A percentile compares a stretch with the other conserved stretches of the same genome.
Evolutionary conservation across 805 yeast genomes (phyloP).

Genomic region (Lipomyces lipofer): DNA sequence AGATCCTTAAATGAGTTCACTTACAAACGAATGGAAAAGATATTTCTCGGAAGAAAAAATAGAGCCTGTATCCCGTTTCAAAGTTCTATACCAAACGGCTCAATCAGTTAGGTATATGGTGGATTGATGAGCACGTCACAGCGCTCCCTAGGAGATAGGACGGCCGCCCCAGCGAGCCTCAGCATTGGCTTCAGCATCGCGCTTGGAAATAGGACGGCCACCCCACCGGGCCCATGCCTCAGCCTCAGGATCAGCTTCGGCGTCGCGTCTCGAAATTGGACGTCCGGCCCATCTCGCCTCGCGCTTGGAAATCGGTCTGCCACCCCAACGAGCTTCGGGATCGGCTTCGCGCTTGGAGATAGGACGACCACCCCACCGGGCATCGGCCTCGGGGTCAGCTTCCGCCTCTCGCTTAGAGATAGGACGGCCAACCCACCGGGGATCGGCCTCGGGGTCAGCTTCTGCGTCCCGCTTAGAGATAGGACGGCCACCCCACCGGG

Average conservation of each 20-base stretch:
- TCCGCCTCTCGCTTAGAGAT: conserved; percentile 24
- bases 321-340: conserved; percentile 6
- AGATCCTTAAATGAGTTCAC: too few species aligned
- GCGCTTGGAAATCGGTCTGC: conserved; percentile 10
- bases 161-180: conserved; percentile 1
- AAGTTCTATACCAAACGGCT: too few species aligned
- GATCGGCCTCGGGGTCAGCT: conserved; percentile 18
- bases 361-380: conserved; percentile 6
- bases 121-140: too few species aligned
- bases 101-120: too few species aligned
- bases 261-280: conserved; percentile 12
- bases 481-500: conserved; percentile 8
- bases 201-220: conserved; percentile 18
- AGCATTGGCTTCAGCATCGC: conserved; percentile 21
- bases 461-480: conserved; percentile 19
- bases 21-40: too few species aligned
- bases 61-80: too few species aligned
- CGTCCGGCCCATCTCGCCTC: conserved; percentile 3
- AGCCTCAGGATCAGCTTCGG: conserved; percentile 1
- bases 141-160: too few species aligned
- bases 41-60: too few species aligned
- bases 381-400: conserved; percentile 15
- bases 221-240: conserved; percentile 4
- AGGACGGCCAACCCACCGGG: conserved; percentile 14
- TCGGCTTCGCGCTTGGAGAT: conserved; percentile 11